These are phyloP conservation scores for Fusarium solani-melongenae DNA, from an alignment of 2,329 filamentous ascomycete species.

Conservation along the genomic window DNA sequence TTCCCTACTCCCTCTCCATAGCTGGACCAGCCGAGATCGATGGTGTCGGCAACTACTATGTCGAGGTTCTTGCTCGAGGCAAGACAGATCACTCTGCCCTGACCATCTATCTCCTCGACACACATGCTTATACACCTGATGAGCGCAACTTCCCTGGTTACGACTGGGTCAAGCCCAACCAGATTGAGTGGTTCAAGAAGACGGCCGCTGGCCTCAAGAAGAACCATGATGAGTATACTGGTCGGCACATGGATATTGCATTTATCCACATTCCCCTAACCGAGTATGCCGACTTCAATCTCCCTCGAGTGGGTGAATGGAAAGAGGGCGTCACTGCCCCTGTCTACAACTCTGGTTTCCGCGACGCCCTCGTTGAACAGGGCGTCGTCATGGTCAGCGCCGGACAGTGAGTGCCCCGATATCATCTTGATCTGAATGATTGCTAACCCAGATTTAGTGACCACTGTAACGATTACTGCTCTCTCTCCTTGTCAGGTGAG, in stretches of 20 bases:
- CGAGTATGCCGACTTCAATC: conserved; percentile 77
- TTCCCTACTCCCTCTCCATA: conserved; percentile 90
- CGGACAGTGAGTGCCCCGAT: conserved; percentile 76
- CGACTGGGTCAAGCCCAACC: conserved; percentile 94
- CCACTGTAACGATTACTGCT: conserved; percentile 97
- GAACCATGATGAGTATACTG: conserved; percentile 84
- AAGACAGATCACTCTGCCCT: conserved; percentile 87
- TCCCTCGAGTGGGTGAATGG: conserved; percentile 75
- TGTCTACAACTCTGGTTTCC: conserved; percentile 90
- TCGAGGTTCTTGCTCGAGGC: conserved; percentile 87
- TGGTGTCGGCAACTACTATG: conserved; percentile 93
- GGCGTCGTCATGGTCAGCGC: conserved; percentile 89
- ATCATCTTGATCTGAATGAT: too few relatives aligned
- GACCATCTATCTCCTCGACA: conserved; percentile 94
- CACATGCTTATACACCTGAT: conserved; percentile 91
- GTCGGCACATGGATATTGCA: conserved; percentile 93
- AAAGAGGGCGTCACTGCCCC: conserved; percentile 89
- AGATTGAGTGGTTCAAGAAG: conserved; percentile 93
- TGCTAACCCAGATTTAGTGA: conserved; percentile 66
- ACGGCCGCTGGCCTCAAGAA: conserved; percentile 80
- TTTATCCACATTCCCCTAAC: conserved; percentile 98
- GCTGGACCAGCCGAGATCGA: conserved; percentile 86
- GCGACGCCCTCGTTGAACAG: conserved; percentile 86
- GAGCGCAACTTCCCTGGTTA: conserved; percentile 91
- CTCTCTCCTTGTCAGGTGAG: conserved; percentile 65